Evolutionary conservation across 1,139 yeast species (phyloP), one percentile per base, ranked within the genome.

Genomic region (Debaryomyces sp.): DNA sequence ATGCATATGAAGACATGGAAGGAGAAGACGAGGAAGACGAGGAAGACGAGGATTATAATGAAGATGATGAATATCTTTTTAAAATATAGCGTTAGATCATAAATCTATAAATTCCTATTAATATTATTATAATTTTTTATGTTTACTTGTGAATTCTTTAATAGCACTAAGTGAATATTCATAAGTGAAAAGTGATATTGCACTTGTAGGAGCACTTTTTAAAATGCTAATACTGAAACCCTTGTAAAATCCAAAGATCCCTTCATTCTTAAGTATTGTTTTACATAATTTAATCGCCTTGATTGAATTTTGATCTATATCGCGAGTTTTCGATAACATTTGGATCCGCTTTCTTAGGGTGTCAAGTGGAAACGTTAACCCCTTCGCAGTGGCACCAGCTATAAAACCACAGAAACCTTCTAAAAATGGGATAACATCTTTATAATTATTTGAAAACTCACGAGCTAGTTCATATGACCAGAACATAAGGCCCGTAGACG

Each of bases 161-260:
- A 54, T 51, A 40, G 45, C 46, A 36, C 53, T 50, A 35, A 66
- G 48, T 2, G 69, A 50, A 49, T 69, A 68, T 59, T 90, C 96
- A 63, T 87, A 90, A 18, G 83, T 73, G 73, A 85, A 86, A 47
- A 90, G 71, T n/a, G 92, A 82, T 4, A 89, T 70, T 0, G 92
- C 94, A 39, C 91, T 86, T 0, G 95, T 83, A 0, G 96, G 96
- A 0, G 94, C 94, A 17, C 89, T 83, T 62, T 90, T 90, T 45
- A 87, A 50, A 5, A 90, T 56, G 12, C 94, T 85, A 2, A 89
- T 78, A 0, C 82, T 69, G 51, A 84, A 78, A 0, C 97, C 97
- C 51, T 82, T 81, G 67, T 90, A 91, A 18, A 90, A 71, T 0
- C 96, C 92, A 22, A 69, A 59, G 0, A 80, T 5, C 0, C 96